phyloP scores from a whole-genome alignment of 805 yeast species.

The Pichia deserticola region DNA sequence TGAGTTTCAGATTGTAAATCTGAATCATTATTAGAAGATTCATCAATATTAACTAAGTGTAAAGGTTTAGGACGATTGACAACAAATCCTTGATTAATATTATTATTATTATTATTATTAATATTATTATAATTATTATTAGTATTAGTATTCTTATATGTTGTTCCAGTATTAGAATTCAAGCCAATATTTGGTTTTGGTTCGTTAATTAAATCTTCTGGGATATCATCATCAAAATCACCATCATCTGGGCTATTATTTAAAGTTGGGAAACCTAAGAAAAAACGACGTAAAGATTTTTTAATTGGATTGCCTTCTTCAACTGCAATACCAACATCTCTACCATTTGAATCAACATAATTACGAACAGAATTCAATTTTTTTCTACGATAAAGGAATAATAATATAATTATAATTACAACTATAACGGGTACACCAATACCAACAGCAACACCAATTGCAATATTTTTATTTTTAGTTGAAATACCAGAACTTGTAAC shows the following conservation, averaged over 20 bases:
- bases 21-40: background rate
- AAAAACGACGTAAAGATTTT: conserved; percentile 8
- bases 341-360: conserved; percentile 30
- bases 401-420: conserved; percentile 14
- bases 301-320: conserved; percentile 21
- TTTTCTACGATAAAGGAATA: conserved; percentile 15
- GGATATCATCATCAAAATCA: conserved; percentile 21
- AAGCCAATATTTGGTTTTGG: conserved; percentile 10
- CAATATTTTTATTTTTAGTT: conserved; percentile 38
- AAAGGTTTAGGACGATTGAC: conserved; percentile 26
- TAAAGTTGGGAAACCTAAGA: conserved; percentile 20
- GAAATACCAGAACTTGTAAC: conserved; percentile 38
- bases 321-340: conserved; percentile 24
- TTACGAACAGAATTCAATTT: conserved; percentile 15
- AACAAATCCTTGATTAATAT: conserved; percentile 20
- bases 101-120: conserved; percentile 3
- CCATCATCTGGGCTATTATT: conserved; percentile 14
- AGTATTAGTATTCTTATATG: conserved; percentile 3
- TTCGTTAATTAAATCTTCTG: conserved; percentile 10
- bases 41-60: conserved; percentile 13
- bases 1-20: background rate
- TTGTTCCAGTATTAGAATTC: conserved; percentile 4
- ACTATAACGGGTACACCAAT: conserved; percentile 58
- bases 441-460: conserved; percentile 66
- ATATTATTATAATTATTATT: conserved; percentile 4